Evolutionary conservation across 169 alveolate genomes (phyloP), one percentile per base, ranked within the genome.

Genomic region (Plasmodium gaboni): DNA sequence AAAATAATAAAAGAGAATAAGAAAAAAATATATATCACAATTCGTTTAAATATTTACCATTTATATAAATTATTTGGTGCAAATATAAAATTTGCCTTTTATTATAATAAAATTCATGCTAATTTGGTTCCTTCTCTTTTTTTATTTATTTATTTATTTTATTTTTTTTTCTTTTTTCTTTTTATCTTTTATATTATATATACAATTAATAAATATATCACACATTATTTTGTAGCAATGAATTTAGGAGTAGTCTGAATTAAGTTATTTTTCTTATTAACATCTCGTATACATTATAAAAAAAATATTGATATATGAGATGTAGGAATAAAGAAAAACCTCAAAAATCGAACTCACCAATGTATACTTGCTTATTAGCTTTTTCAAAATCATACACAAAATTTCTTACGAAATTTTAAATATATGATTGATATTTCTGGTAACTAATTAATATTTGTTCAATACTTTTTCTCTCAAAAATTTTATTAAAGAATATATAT

Each of bases 321-420:
- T 6, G 22, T 13, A 48, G 13, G 67, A 28, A 70, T 17, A 28
- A 7, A 24, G 90, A 85, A 85, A 85, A 85, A 85, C 72, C 91
- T 85, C 91, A 85, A 85, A 85, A 85, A 85, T 85, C 76, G 91
- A 68, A 85, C 91, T 85, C 91, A 85, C 78, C 83, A 42, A 51
- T 73, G 91, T 85, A 85, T 85, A 85, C 91, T 68, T 85, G 91
- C 91, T 85, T 85, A 85, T 85, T 85, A 70, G 91, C 91, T 85
- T 85, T 85, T 85, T 85, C 91, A 85, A 85, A 85, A 85, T 42
- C 85, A 60, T 70, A 71, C 64, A 32, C 44, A 32, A 32, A 32
- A 57, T 1, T 17, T 22, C 55, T 13, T 44, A 53, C 12, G 46
- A 44, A 26, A 32, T 32, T 32, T 32, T 32, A 32, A 32, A 24